These are phyloP conservation scores for Micromonas commoda DNA, from an alignment of 139 green algal species.

Conservation along the genomic window DNA sequence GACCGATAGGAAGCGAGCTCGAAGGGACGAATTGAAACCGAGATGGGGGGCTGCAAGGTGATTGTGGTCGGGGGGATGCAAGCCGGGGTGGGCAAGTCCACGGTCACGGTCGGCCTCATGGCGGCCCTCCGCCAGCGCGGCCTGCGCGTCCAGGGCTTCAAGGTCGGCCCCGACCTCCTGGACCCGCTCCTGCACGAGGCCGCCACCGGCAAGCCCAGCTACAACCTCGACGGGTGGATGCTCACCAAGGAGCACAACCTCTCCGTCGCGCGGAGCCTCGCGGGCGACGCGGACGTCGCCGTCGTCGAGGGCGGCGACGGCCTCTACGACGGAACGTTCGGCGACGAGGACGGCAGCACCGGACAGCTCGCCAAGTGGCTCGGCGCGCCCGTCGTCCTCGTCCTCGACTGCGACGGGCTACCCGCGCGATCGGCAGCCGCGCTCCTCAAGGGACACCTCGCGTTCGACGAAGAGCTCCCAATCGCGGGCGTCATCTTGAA, in stretches of 20 bases:
- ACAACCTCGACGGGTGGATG: slow-evolving; percentile 84
- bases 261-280: slow-evolving; percentile 39
- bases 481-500: slow-evolving; percentile 77
- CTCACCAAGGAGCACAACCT: slow-evolving; percentile 48
- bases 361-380: slow-evolving; percentile 75
- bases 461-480: slow-evolving; percentile 57
- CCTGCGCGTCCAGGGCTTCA: slow-evolving; percentile 63
- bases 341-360: slow-evolving; percentile 61
- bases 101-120: slow-evolving; percentile 59
- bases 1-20: too few relatives aligned
- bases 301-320: slow-evolving; percentile 76
- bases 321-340: slow-evolving; percentile 68
- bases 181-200: slow-evolving; percentile 61
- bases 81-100: slow-evolving; percentile 73
- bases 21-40: not conserved
- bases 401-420: slow-evolving; percentile 65
- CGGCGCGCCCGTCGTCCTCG: slow-evolving; percentile 68
- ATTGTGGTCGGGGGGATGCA: slow-evolving; percentile 66
- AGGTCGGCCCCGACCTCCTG: slow-evolving; percentile 69
- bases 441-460: slow-evolving; percentile 56
- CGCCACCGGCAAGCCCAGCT: slow-evolving; percentile 57
- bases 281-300: slow-evolving; percentile 57
- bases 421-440: slow-evolving; percentile 51
- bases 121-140: slow-evolving; percentile 47
- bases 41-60: slow-evolving; percentile 28